phyloP scores from a whole-genome alignment of 2,329 filamentous ascomycete genomes.

The Fusarium setosum region DNA sequence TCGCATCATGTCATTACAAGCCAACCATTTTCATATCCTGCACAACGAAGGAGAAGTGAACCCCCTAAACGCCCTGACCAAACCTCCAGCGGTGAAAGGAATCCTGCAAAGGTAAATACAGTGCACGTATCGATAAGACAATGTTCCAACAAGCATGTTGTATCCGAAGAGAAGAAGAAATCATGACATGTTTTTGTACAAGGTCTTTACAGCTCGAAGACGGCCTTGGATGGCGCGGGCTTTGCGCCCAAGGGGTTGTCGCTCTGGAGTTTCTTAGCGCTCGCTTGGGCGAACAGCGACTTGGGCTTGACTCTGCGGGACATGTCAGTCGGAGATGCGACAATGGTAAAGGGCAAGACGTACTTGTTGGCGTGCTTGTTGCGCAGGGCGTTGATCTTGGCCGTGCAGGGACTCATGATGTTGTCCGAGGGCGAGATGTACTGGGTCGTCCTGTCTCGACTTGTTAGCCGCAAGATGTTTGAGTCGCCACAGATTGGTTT shows the following conservation, averaged over 20 bases:
- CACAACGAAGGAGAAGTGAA: conserved; percentile 33
- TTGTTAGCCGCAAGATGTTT: conserved; percentile 17
- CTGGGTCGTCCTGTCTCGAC: conserved; percentile 53
- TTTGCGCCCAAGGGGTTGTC: conserved; percentile 55
- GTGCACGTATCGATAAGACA: conserved; percentile 10
- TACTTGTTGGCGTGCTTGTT: conserved; percentile 85
- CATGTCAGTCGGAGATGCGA: conserved; percentile 27
- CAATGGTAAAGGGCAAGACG: conserved; percentile 44
- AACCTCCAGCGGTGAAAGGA: conserved; percentile 32
- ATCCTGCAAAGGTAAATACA: conserved; percentile 29
- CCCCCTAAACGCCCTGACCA: conserved; percentile 32
- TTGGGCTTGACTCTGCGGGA: conserved; percentile 69
- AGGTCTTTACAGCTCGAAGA: conserved; percentile 31
- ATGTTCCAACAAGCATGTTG: conserved; percentile 9
- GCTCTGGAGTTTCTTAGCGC: conserved; percentile 69
- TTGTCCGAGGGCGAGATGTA: conserved; percentile 89
- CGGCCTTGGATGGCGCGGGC: conserved; percentile 45
- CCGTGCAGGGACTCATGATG: conserved; percentile 88
- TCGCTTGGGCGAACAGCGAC: conserved; percentile 75
- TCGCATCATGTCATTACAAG: conserved; percentile 46
- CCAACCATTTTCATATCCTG: conserved; percentile 36
- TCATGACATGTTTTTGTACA: background rate
- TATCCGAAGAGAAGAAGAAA: conserved; percentile 22
- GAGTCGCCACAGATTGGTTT: no score
- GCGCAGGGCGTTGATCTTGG: conserved; percentile 84